Percentiles rank a stretch among this genome's conserved stretches.
Evolutionary conservation across 169 alveolate species (phyloP).

Genomic region (Cytauxzoon felis): DNA sequence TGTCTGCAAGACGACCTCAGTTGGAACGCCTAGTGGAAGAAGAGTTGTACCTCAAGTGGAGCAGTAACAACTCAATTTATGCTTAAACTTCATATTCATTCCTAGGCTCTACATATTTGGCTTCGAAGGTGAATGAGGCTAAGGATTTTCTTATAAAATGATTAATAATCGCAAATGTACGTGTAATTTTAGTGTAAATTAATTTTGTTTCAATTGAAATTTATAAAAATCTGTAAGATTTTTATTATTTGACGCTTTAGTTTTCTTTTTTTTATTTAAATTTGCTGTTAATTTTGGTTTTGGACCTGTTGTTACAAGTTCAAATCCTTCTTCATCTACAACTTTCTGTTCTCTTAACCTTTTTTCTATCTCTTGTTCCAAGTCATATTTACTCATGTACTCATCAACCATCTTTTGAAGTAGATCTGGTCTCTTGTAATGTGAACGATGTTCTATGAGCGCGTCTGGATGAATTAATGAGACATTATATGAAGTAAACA

Average conservation of each 20-base stretch:
- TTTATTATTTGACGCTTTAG: background rate
- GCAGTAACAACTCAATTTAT: background rate
- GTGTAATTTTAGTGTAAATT: background rate
- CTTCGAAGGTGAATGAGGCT: conserved; percentile 88
- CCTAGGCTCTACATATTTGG: conserved; percentile 82
- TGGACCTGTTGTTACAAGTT: conserved; percentile 49
- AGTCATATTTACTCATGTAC: conserved; percentile 38
- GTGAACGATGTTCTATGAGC: background rate
- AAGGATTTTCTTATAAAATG: conserved; percentile 75
- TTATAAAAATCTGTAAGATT: background rate
- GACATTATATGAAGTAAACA: too few species aligned
- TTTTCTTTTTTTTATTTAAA: background rate
- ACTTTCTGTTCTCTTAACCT: conserved; percentile 18
- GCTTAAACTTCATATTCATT: background rate
- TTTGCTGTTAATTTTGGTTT: conserved; percentile 8
- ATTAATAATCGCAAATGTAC: background rate
- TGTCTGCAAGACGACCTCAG: too few species aligned
- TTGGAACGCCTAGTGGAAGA: too few species aligned
- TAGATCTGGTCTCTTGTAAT: background rate
- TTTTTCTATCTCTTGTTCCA: conserved; percentile 20
- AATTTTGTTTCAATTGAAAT: background rate
- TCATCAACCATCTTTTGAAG: conserved; percentile 58
- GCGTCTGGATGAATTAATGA: too few species aligned
- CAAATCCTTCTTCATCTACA: conserved; percentile 59
- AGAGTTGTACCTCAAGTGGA: too few species aligned